phyloP scores from a whole-genome alignment of 1,284 basidiomycete genomes.

The Ganoderma resinaceum region DNA sequence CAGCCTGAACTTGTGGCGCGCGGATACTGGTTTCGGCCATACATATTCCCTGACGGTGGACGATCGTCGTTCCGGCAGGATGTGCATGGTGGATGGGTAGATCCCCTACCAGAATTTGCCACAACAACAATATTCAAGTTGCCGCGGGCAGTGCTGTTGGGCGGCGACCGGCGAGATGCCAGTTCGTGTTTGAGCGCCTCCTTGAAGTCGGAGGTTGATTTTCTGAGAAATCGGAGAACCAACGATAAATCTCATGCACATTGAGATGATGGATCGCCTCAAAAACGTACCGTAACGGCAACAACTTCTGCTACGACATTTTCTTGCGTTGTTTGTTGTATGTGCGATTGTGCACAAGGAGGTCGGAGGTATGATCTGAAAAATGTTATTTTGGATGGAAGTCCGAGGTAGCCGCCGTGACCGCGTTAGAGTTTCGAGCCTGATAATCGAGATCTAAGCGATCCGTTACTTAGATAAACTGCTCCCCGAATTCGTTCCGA shows the following conservation, averaged over 20 bases:
- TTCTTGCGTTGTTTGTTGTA: background rate
- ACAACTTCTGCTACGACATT: background rate
- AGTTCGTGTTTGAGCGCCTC: background rate
- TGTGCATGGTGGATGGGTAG: background rate
- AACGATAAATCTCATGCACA: background rate
- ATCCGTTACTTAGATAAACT: background rate
- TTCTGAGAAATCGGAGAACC: background rate
- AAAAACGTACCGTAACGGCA: background rate
- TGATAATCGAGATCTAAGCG: slow-evolving; percentile 3
- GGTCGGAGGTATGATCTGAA: background rate
- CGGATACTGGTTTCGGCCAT: background rate
- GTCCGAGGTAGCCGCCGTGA: background rate
- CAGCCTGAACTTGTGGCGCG: too few relatives aligned
- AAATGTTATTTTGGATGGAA: background rate
- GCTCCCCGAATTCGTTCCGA: background rate
- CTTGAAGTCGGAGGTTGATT: slow-evolving; percentile 1
- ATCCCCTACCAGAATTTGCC: background rate
- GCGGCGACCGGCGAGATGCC: background rate
- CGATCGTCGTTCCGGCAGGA: background rate
- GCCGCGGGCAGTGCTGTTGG: background rate
- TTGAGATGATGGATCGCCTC: background rate
- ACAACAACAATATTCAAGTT: background rate
- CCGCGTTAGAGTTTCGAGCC: background rate
- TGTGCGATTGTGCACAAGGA: background rate
- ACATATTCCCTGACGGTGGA: background rate